phyloP scores from a whole-genome alignment of 345 rosid genomes.

The Excoecaria cochinchinensis region DNA sequence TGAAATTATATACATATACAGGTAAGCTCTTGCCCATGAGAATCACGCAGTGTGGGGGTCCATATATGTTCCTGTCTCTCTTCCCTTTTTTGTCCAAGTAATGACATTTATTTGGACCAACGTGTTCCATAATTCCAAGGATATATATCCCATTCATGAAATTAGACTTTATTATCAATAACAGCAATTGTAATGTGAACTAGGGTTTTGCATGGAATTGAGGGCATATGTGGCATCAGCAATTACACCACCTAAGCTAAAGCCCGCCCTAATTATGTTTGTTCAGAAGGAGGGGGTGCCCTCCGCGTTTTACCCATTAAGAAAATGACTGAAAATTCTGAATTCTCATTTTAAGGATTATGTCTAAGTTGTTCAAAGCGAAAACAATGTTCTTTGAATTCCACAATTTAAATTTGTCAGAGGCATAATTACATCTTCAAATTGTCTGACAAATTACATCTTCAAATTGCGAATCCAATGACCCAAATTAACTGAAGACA shows the following conservation, averaged over 20 bases:
- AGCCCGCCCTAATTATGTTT: not conserved
- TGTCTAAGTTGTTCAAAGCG: too few species aligned
- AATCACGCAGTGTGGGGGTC: not conserved
- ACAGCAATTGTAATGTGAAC: not conserved
- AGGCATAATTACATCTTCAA: too few species aligned
- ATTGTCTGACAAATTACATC: too few species aligned
- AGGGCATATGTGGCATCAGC: not conserved
- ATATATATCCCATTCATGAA: not conserved
- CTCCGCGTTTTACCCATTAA: not conserved
- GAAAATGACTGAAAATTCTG: not conserved
- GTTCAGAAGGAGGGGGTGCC: slow-evolving; percentile 5
- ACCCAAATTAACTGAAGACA: too few species aligned
- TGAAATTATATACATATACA: not conserved
- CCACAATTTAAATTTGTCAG: too few species aligned
- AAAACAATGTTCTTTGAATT: too few species aligned
- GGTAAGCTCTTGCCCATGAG: not conserved
- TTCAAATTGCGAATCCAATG: too few species aligned
- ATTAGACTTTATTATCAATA: not conserved
- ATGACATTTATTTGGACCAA: not conserved
- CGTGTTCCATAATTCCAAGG: not conserved
- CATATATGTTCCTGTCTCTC: not conserved
- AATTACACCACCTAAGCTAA: not conserved
- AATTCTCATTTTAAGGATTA: too few species aligned
- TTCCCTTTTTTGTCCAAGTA: not conserved
- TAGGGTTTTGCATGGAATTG: not conserved